These are phyloP conservation scores for Paecilomyces sp. DNA, from an alignment of 2,329 filamentous ascomycete species.

Conservation along the genomic window DNA sequence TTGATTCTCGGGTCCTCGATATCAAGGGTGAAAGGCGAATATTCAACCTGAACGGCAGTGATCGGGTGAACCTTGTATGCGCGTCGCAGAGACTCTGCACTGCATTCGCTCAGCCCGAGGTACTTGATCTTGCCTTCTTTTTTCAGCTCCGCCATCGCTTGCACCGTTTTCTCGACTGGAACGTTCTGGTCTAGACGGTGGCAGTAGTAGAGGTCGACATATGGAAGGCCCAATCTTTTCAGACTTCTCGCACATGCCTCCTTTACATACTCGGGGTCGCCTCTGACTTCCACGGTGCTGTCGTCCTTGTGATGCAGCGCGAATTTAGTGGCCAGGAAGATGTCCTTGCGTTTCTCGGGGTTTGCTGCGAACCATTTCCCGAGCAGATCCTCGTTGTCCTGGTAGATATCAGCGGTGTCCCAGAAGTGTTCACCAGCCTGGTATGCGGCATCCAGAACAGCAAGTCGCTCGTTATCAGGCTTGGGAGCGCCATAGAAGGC, in stretches of 20 bases:
- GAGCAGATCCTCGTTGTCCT: constrained; percentile 2
- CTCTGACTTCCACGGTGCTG: not conserved
- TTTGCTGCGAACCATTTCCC: constrained; percentile 2
- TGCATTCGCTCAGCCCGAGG: constrained; percentile 42
- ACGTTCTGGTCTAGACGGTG: constrained; percentile 45
- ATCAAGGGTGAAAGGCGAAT: constrained; percentile 41
- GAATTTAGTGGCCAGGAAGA: constrained; percentile 9
- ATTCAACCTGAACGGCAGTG: constrained; percentile 45
- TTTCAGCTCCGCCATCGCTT: constrained; percentile 15
- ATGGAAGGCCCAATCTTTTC: constrained; percentile 5
- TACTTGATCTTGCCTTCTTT: constrained; percentile 43
- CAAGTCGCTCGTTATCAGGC: constrained; percentile 7
- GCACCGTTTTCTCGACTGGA: constrained; percentile 35
- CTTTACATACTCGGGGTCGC: constrained; percentile 6
- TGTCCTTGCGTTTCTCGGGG: constrained; percentile 4
- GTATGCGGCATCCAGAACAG: constrained; percentile 4
- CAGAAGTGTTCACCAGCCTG: constrained; percentile 5
- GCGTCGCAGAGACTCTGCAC: constrained; percentile 40
- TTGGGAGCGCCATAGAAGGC: not conserved
- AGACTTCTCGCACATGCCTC: constrained; percentile 4
- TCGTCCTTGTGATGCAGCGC: not conserved
- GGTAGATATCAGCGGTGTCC: constrained; percentile 6
- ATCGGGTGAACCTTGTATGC: constrained; percentile 43
- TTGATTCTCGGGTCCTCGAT: constrained; percentile 41
- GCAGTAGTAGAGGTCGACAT: constrained; percentile 39